Percentiles rank a stretch among this genome's conserved stretches.
These are phyloP conservation scores for Sindora glabra DNA, from an alignment of 306 rosid species.

Conservation along the genomic window DNA sequence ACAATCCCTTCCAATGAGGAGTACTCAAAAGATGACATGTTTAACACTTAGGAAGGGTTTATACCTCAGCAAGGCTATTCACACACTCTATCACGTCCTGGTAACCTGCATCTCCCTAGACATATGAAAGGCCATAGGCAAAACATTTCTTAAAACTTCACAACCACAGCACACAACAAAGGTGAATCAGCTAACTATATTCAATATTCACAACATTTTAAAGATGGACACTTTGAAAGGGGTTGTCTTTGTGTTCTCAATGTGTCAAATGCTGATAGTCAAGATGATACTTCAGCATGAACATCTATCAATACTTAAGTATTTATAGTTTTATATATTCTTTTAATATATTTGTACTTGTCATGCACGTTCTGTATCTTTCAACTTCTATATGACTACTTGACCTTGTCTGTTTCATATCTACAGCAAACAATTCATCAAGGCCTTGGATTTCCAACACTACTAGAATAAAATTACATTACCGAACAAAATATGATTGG, in stretches of 20 bases:
- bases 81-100: conserved; percentile 61
- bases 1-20: background rate
- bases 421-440: too few relatives aligned
- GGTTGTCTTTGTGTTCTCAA: too few relatives aligned
- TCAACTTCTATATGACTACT: too few relatives aligned
- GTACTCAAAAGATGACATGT: background rate
- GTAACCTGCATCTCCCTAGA: conserved; percentile 90
- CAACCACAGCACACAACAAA: background rate
- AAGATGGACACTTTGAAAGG: too few relatives aligned
- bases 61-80: conserved; percentile 60
- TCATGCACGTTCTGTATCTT: too few relatives aligned
- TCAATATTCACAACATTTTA: background rate
- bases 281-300: too few relatives aligned
- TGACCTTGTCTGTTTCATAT: too few relatives aligned
- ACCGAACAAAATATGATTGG: background rate
- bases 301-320: too few relatives aligned
- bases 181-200: background rate
- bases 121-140: conserved; percentile 20
- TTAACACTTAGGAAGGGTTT: conserved; percentile 4
- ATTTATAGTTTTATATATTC: too few relatives aligned
- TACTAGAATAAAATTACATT: background rate
- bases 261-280: too few relatives aligned
- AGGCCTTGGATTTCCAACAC: background rate
- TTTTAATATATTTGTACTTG: too few relatives aligned
- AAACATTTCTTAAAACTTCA: background rate